A percentile compares a stretch with the other conserved stretches of the same genome.
Evolutionary conservation across 306 rosid genomes (phyloP).

Genomic region (Prunus davidiana): DNA sequence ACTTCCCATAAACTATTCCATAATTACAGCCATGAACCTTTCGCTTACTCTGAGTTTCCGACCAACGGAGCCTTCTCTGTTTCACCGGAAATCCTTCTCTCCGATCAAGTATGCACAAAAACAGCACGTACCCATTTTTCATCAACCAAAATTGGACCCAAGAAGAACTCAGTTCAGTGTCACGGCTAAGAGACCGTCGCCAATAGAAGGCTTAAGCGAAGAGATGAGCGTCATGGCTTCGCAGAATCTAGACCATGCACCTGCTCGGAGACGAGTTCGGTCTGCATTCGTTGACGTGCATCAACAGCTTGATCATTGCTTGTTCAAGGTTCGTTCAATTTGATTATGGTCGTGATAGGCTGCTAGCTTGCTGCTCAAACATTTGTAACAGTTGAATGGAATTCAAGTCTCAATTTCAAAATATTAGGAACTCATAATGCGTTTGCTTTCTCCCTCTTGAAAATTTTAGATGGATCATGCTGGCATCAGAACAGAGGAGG

Average conservation of each 20-base stretch:
- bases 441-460: background rate
- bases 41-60: background rate
- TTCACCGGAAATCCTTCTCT: slow-evolving; percentile 19
- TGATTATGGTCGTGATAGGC: too few species aligned
- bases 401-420: background rate
- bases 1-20: background rate
- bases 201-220: slow-evolving; percentile 48
- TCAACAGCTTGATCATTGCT: slow-evolving; percentile 57
- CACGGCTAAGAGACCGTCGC: slow-evolving; percentile 29
- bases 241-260: slow-evolving; percentile 61
- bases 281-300: slow-evolving; percentile 55
- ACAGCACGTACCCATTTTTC: slow-evolving; percentile 14
- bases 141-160: slow-evolving; percentile 4
- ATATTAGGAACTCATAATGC: background rate
- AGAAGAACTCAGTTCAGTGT: slow-evolving; percentile 16
- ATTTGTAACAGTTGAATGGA: background rate
- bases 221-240: slow-evolving; percentile 55
- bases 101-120: slow-evolving; percentile 20
- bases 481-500: slow-evolving; percentile 66
- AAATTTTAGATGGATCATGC: slow-evolving; percentile 50
- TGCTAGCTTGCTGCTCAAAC: too few species aligned
- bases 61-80: slow-evolving; percentile 20
- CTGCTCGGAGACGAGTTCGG: slow-evolving; percentile 60
- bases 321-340: slow-evolving; percentile 54
- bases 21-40: slow-evolving; percentile 21